These are phyloP conservation scores for Zymoseptoria crescenta DNA, from an alignment of 2,329 filamentous ascomycete species.

Conservation along the genomic window DNA sequence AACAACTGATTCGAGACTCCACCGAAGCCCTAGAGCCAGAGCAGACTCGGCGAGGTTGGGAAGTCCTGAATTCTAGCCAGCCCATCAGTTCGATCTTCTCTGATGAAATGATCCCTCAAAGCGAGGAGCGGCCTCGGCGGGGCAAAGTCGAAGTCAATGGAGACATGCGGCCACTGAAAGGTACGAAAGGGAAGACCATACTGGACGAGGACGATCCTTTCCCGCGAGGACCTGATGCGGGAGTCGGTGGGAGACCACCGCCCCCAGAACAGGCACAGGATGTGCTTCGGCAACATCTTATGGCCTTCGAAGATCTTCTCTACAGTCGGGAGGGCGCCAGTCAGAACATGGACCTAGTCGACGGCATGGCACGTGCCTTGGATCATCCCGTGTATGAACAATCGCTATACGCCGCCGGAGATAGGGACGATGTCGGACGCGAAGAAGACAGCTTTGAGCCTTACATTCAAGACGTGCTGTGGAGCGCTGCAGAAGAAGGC, in stretches of 20 bases:
- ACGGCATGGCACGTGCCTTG: not conserved
- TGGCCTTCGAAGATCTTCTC: slow-evolving; percentile 27
- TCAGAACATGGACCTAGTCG: not conserved
- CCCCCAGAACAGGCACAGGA: slow-evolving; percentile 9
- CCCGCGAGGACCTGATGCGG: slow-evolving; percentile 18
- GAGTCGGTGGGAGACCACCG: not conserved
- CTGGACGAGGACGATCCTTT: slow-evolving; percentile 47
- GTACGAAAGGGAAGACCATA: slow-evolving; percentile 43
- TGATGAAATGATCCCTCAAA: slow-evolving; percentile 29
- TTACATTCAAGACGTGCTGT: slow-evolving; percentile 65
- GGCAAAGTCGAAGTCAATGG: slow-evolving; percentile 30
- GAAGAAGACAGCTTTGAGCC: slow-evolving; percentile 5
- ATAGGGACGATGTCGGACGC: not conserved
- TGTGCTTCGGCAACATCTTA: slow-evolving; percentile 13
- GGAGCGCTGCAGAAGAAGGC: slow-evolving; percentile 83
- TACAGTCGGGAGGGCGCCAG: not conserved
- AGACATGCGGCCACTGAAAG: slow-evolving; percentile 21
- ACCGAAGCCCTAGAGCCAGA: slow-evolving; percentile 69
- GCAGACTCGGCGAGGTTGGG: slow-evolving; percentile 46
- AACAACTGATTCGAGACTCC: slow-evolving; percentile 79
- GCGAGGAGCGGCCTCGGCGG: slow-evolving; percentile 18
- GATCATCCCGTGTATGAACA: not conserved
- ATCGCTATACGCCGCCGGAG: too few relatives aligned
- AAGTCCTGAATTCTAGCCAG: slow-evolving; percentile 37
- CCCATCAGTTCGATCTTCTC: slow-evolving; percentile 40